phyloP scores from a whole-genome alignment of 2,329 filamentous ascomycete genomes.

The Dactylellina sp. region DNA sequence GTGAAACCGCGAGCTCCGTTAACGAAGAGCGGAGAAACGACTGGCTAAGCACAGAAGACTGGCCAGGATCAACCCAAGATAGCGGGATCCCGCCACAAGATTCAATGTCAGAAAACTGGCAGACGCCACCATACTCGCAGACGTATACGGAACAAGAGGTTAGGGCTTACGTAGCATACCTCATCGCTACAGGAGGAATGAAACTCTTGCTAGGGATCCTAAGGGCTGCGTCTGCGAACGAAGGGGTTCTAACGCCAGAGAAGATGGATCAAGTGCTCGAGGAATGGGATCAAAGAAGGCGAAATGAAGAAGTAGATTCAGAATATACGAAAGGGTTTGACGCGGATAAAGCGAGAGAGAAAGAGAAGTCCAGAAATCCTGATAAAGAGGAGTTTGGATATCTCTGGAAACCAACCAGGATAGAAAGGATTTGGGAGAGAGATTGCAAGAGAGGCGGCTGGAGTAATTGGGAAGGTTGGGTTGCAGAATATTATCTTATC shows the following conservation, averaged over 20 bases:
- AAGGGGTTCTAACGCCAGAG: slow-evolving; percentile 34
- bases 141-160: slow-evolving; percentile 54
- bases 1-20: not conserved
- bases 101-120: slow-evolving; percentile 44
- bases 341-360: slow-evolving; percentile 41
- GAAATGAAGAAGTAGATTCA: slow-evolving; percentile 17
- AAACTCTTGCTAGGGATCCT: slow-evolving; percentile 37
- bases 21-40: slow-evolving; percentile 30
- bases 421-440: slow-evolving; percentile 54
- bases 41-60: slow-evolving; percentile 47
- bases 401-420: slow-evolving; percentile 43
- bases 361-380: slow-evolving; percentile 27
- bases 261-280: slow-evolving; percentile 24
- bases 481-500: slow-evolving; percentile 54
- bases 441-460: slow-evolving; percentile 54
- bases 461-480: slow-evolving; percentile 57
- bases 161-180: slow-evolving; percentile 46
- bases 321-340: slow-evolving; percentile 48
- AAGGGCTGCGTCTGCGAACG: slow-evolving; percentile 16
- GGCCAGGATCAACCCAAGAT: slow-evolving; percentile 34
- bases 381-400: slow-evolving; percentile 41
- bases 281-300: slow-evolving; percentile 28
- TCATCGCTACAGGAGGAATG: slow-evolving; percentile 48
- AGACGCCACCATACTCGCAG: slow-evolving; percentile 45
- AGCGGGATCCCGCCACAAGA: not conserved